A percentile compares a stretch with the other conserved stretches of the same genome.
phyloP scores from a whole-genome alignment of 371 early-diverging fungal species.

The Mucor irregularis region DNA sequence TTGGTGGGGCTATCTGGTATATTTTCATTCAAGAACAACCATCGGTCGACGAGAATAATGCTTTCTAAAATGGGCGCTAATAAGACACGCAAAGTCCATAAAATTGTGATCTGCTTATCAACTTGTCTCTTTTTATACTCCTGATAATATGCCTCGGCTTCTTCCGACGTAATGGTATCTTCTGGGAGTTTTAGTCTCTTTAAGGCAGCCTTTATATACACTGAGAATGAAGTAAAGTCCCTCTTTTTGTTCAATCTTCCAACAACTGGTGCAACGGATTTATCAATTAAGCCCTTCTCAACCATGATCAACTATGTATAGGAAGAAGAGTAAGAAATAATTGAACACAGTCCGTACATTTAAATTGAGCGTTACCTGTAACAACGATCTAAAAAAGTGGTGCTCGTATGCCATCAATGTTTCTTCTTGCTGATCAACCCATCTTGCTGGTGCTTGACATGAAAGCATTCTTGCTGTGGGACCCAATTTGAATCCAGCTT shows the following conservation, averaged over 20 bases:
- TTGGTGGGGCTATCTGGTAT: constrained; percentile 33
- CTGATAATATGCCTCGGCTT: constrained; percentile 42
- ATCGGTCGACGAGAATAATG: constrained; percentile 76
- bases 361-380: constrained; percentile 38
- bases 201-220: constrained; percentile 39
- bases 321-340: background rate
- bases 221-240: constrained; percentile 34
- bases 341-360: background rate
- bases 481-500: constrained; percentile 51
- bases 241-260: constrained; percentile 61
- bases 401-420: constrained; percentile 63
- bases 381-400: constrained; percentile 76
- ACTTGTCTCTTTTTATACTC: constrained; percentile 31
- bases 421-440: constrained; percentile 57
- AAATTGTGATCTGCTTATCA: constrained; percentile 65
- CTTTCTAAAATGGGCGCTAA: constrained; percentile 75
- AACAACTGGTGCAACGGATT: constrained; percentile 52
- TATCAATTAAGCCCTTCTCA: constrained; percentile 53
- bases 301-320: constrained; percentile 47
- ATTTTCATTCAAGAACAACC: constrained; percentile 59
- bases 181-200: constrained; percentile 37
- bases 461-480: constrained; percentile 79
- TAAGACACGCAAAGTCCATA: constrained; percentile 80
- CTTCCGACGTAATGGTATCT: constrained; percentile 45
- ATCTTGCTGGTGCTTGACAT: constrained; percentile 82